Percentiles rank a stretch among this genome's conserved stretches.
Conservation (phyloP, 352 stramenopile genomes). For the Thraustotheca clavata region DNA sequence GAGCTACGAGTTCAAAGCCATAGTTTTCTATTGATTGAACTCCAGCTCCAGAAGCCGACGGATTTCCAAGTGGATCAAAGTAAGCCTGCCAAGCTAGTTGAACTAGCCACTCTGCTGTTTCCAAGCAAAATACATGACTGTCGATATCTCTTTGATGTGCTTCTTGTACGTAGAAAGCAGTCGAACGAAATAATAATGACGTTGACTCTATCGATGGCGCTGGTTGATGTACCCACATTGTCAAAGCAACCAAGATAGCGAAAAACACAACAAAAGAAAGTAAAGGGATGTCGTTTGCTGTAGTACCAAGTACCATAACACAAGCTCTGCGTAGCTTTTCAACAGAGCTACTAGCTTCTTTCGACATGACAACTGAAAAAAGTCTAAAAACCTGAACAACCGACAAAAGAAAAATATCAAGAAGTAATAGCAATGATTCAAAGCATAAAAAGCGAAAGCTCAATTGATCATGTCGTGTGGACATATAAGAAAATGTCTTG, state of each 20-base stretch:
- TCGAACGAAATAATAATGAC: conserved; percentile 39
- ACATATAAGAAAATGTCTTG: conserved; percentile 72
- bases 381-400: conserved; percentile 57
- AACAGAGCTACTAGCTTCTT: background rate
- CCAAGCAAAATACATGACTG: conserved; percentile 73
- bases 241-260: conserved; percentile 72
- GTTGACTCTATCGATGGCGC: conserved; percentile 20
- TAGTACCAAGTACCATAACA: background rate
- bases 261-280: conserved; percentile 47
- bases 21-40: conserved; percentile 58
- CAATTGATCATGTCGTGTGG: conserved; percentile 75
- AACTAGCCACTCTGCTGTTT: conserved; percentile 72
- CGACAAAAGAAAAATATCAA: conserved; percentile 65
- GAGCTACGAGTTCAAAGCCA: conserved; percentile 78
- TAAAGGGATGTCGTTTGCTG: background rate
- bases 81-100: conserved; percentile 83
- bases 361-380: conserved; percentile 38
- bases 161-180: conserved; percentile 67
- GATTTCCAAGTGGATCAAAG: conserved; percentile 69
- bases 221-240: conserved; percentile 78
- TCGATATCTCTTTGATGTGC: conserved; percentile 44
- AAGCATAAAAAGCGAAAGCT: conserved; percentile 81
- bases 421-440: conserved; percentile 61
- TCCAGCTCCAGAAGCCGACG: conserved; percentile 67
- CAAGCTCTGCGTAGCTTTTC: background rate